Evolutionary conservation across 805 yeast genomes (phyloP), one percentile per base, ranked within the genome.

Genomic region (Metschnikowia gelsemii): DNA sequence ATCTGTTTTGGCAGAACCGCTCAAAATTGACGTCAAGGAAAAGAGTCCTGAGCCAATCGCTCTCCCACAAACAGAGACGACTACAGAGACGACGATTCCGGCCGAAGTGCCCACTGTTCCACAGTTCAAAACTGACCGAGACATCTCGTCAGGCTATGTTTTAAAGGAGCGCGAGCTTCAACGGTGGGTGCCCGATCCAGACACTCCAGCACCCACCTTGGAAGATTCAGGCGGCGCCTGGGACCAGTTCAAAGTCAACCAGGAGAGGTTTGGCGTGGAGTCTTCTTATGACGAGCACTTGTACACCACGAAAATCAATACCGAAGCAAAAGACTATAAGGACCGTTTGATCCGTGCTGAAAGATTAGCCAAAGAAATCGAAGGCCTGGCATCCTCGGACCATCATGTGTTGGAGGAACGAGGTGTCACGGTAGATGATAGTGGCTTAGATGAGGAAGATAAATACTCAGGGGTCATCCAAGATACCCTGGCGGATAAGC

Each of bases 161-260:
- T 49, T 70, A 24, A 72, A 64, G 46, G 93, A 86, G 62, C 78
- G 96, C 45, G 89, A 83, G 55, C 75, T 93, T 40, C 80, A 85
- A 63, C 75, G 72, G 54, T 91, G 99, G 99, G 78, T 78, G 16
- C 95, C 96, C 4, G 95, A 84, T 38, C 77, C 38, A 8, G 49
- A 45, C 16, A 73, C 68, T 11, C 55, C 60, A 11, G 50, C 48
- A 3, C 45, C 65, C 29, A 32, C 61, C 0, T 60, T 77, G 20
- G 78, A 72, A 12, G 30, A 46, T 8, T 28, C 40, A 3, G 53
- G 54, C 7, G 66, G 63, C 12, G 57, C 59, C 8, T 93, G 98
- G 98, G 96, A 93, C 65, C 99, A 93, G 68, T 93, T 93, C 64
- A 84, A 86, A 40, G 91, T 80, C n/a, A 93, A 93, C 63, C 84